phyloP scores from a whole-genome alignment of 2,329 filamentous ascomycete species.

The Phyllosticta citribraziliensis region DNA sequence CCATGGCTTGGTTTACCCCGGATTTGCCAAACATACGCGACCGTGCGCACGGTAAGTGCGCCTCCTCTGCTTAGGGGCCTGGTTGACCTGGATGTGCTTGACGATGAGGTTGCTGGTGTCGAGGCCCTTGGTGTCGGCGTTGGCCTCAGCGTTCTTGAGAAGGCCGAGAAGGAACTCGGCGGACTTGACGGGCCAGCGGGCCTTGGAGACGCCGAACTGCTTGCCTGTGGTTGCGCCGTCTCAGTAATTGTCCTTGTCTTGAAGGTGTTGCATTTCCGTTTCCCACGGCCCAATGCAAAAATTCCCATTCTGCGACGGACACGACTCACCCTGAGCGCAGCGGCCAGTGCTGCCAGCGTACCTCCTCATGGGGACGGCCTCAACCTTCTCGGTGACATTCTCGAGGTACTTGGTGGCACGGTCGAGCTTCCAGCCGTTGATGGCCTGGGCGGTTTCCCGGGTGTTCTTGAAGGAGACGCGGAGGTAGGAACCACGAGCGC shows the following conservation, averaged over 20 bases:
- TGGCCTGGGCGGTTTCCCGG: constrained; percentile 96
- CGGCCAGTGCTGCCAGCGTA: constrained; percentile 94
- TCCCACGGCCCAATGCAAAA: neutral
- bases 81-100: constrained; percentile 99
- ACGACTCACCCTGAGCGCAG: constrained; percentile 85
- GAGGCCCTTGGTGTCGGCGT: constrained; percentile 39
- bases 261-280: neutral
- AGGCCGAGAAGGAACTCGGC: constrained; percentile 96
- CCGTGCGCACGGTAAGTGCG: constrained; percentile 99
- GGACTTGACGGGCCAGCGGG: constrained; percentile 98
- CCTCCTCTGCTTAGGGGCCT: constrained; percentile 98
- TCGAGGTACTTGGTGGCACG: constrained; percentile 94
- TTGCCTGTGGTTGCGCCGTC: constrained; percentile 58
- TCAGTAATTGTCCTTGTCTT: constrained; percentile 12
- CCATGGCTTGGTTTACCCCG: neutral
- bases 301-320: neutral
- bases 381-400: constrained; percentile 94
- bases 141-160: constrained; percentile 47
- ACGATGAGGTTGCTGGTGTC: constrained; percentile 93
- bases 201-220: constrained; percentile 95
- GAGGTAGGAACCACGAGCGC: constrained; percentile 96
- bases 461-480: constrained; percentile 99
- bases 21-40: constrained; percentile 63
- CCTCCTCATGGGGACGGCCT: constrained; percentile 96
- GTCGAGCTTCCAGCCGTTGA: constrained; percentile 98